Base-by-base conservation (phyloP, 2,329 filamentous ascomycete genomes). In the Neofusicoccum ribis region DNA sequence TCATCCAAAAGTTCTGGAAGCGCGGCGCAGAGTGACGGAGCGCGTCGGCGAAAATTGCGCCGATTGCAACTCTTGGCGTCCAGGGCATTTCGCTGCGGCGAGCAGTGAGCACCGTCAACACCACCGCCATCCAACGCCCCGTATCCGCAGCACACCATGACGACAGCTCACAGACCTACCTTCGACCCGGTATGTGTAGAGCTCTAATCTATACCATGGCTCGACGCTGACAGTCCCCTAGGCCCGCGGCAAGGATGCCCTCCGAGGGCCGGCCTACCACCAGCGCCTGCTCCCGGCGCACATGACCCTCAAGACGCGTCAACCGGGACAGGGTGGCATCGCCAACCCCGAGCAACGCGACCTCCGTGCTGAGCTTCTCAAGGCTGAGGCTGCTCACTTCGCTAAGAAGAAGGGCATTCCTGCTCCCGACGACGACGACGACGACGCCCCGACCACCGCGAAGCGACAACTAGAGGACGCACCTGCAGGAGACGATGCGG, bases 271-370 rank as follows among this genome's bases (percentile, higher is more conserved):
- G 58, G 94, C 93, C 72, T 98, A 97, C 82, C 95, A 99, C 77
- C 94, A 98, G 80, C 91, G 95, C 72, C 90, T 98, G 15, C 89
- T 97, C 14, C 94, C 95, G 39, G 95, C 95, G 37, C 91, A 99
- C 78, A 98, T 92, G 12, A 89, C 92, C 69, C 89, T 99, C 75
- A 99, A 99, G 81, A 91, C 89, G 76, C 88, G 89, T 67, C 87
- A 95, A 81, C 85, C 90, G n/a, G 93, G 93, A 50, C 95, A 99
- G 81, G 95, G 95, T 72, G 91, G 92, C 69, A 89, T 88, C 69
- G 89, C 89, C 41, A 92, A 96, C 69, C 76, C 81, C 54, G 79
- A 85, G 70, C 81, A 85, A 63, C 91, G 91, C 75, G 94, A 99
- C 76, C 86, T 99, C 62, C 89, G 92, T 71, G 90, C 93, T 52